A percentile compares a stretch with the other conserved stretches of the same genome.
These are phyloP conservation scores for Chlorella sorokiniana DNA, from an alignment of 139 green algal genomes.

Conservation along the genomic window DNA sequence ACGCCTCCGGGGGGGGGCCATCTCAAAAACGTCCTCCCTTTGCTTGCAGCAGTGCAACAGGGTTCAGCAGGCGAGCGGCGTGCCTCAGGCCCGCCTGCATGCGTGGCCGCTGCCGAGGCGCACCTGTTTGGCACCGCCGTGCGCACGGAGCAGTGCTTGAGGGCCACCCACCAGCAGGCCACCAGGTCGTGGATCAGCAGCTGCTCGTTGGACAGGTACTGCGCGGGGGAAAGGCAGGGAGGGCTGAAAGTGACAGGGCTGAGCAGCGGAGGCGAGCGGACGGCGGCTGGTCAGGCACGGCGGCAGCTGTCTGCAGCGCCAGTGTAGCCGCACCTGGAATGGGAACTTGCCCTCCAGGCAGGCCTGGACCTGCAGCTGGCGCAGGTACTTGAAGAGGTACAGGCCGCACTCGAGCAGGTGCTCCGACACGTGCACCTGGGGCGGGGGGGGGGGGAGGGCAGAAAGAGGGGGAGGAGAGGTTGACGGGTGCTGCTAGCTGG, in stretches of 20 bases:
- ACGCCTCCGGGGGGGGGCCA: no score
- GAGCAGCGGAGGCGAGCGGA: not conserved
- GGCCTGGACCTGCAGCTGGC: slow-evolving; percentile 31
- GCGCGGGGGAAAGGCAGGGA: no score
- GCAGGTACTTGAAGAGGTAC: slow-evolving; percentile 44
- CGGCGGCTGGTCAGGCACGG: not conserved
- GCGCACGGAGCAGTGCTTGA: slow-evolving; percentile 46
- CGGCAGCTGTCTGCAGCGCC: not conserved
- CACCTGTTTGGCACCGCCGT: slow-evolving; percentile 49
- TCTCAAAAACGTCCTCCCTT: no score
- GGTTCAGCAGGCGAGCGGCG: not conserved
- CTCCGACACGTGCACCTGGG: slow-evolving; percentile 33
- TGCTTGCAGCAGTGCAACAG: no score
- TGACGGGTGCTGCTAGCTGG: not conserved
- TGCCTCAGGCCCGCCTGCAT: not conserved
- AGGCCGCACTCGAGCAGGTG: slow-evolving; percentile 47
- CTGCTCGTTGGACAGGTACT: slow-evolving; percentile 23
- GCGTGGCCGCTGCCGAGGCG: not conserved
- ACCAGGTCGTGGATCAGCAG: slow-evolving; percentile 43
- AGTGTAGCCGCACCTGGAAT: not conserved
- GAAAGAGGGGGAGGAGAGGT: not conserved
- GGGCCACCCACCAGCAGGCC: slow-evolving; percentile 48
- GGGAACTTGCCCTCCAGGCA: slow-evolving; percentile 2
- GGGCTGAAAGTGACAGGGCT: not conserved
- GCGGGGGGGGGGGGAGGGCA: not conserved